Percentiles rank a stretch among this genome's conserved stretches.
Evolutionary conservation across 352 stramenopile genomes (phyloP).

Genomic region (Globisporangium camurandrum): DNA sequence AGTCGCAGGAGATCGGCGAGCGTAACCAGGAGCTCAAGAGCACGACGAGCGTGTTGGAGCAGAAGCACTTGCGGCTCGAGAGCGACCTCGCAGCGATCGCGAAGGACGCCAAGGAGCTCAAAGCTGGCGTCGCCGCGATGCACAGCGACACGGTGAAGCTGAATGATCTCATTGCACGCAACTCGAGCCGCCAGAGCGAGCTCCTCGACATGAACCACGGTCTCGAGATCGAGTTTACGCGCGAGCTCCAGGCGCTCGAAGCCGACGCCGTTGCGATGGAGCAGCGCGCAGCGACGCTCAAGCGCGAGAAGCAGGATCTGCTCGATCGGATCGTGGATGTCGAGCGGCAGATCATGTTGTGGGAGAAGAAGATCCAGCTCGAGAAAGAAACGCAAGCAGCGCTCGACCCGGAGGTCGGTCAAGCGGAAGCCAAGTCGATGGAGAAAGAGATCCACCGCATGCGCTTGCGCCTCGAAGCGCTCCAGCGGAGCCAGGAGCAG

Average conservation of each 20-base stretch:
- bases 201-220: slow-evolving; percentile 85
- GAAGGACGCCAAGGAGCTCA: slow-evolving; percentile 80
- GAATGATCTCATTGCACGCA: slow-evolving; percentile 91
- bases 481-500: slow-evolving; percentile 88
- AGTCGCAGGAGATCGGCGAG: slow-evolving; percentile 85
- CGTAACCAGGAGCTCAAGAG: slow-evolving; percentile 88
- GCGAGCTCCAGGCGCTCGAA: slow-evolving; percentile 90
- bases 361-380: slow-evolving; percentile 96
- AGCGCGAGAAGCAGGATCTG: slow-evolving; percentile 81
- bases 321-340: slow-evolving; percentile 87
- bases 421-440: slow-evolving; percentile 89
- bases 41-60: slow-evolving; percentile 83
- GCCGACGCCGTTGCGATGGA: slow-evolving; percentile 66
- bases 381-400: slow-evolving; percentile 94
- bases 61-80: slow-evolving; percentile 87
- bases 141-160: slow-evolving; percentile 90
- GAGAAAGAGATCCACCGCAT: slow-evolving; percentile 96
- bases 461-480: slow-evolving; percentile 86
- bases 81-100: slow-evolving; percentile 74
- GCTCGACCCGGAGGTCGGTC: slow-evolving; percentile 89
- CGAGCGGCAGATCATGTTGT: slow-evolving; percentile 91
- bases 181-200: slow-evolving; percentile 67
- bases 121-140: slow-evolving; percentile 59
- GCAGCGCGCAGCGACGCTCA: slow-evolving; percentile 57
- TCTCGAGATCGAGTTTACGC: slow-evolving; percentile 87